Evolutionary conservation across 164 flowering plant species (phyloP).

Genomic region (Pachysandra terminalis): DNA sequence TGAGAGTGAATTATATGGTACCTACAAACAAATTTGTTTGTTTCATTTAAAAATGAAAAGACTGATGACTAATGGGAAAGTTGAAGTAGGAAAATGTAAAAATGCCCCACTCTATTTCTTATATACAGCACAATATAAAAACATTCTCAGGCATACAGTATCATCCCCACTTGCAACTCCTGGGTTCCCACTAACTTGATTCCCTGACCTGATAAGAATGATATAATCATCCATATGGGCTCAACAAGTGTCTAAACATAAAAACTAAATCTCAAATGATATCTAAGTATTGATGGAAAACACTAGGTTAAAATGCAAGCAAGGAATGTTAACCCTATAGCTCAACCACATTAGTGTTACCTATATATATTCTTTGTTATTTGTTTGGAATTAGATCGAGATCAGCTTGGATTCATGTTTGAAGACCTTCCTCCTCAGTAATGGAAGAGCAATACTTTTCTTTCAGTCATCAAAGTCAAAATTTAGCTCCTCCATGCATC

Average conservation of each 20-base stretch:
- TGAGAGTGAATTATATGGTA: conserved; percentile 90
- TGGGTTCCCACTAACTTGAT: conserved; percentile 76
- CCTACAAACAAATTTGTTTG: conserved; percentile 35
- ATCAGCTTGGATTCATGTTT: too few relatives aligned
- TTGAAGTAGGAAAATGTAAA: not conserved
- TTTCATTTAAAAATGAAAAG: not conserved
- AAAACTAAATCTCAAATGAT: not conserved
- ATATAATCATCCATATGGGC: not conserved
- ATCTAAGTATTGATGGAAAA: too few relatives aligned
- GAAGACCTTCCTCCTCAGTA: too few relatives aligned
- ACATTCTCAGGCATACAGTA: conserved; percentile 52
- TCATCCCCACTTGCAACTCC: conserved; percentile 93
- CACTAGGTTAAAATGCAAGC: too few relatives aligned
- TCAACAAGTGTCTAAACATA: not conserved
- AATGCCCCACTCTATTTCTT: not conserved
- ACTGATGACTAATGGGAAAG: not conserved
- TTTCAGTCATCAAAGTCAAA: too few relatives aligned
- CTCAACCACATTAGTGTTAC: too few relatives aligned
- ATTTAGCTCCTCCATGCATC: too few relatives aligned
- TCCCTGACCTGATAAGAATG: conserved; percentile 63
- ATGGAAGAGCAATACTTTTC: too few relatives aligned
- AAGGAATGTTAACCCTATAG: too few relatives aligned
- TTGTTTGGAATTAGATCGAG: too few relatives aligned
- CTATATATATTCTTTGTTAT: too few relatives aligned
- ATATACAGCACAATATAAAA: not conserved